Base-by-base conservation (phyloP, 1,284 basidiomycete species). In the Stygiomarasmius scandens region DNA sequence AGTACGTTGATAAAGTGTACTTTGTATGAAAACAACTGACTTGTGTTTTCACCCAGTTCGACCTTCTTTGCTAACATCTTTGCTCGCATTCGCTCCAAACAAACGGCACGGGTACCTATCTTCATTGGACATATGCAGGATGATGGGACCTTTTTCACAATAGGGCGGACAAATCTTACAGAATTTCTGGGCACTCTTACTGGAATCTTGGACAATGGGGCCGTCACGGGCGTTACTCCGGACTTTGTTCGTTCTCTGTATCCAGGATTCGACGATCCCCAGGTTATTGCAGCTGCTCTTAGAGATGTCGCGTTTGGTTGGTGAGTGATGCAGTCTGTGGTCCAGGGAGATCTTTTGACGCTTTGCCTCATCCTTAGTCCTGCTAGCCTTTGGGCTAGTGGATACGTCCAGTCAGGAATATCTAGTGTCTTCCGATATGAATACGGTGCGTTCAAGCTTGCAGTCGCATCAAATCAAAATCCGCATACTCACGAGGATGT, bases 71-170 rank as follows among this genome's bases (percentile, higher is more conserved):
- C 59, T 5, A 55, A 62, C 22, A 56, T 56, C 1, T 23, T 63
- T 23, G 16, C 52, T 16, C 63, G 63, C 50, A 14, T 50, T 24
- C 8, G 52, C 56, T 14, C 45, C 36, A 32, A 43, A 9, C 41
- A 57, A 16, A 58, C 61, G 2, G 58, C 62, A 2, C 22, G 51
- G 11, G 61, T 64, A 5, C 59, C 64, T 1, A 46, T 62, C 46
- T 49, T 65, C 10, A 50, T 62, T 14, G 62, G 62, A 11, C 53
- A 58, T 23, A 60, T 23, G 29, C 50, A 64, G 27, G 47, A 65
- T 36, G 62, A 65, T 45, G 62, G 64, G 20, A 50, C 63, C 3
- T 19, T 64, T 3, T 63, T 64, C 23, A 55, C 61, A 4, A 5
- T 60, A 14, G 58, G 58, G 25, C 44, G 36, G 2, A 55, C 54